A percentile compares a stretch with the other conserved stretches of the same genome.
Evolutionary conservation across 441 rosid genomes (phyloP).

Genomic region (Jatropha podagrica): DNA sequence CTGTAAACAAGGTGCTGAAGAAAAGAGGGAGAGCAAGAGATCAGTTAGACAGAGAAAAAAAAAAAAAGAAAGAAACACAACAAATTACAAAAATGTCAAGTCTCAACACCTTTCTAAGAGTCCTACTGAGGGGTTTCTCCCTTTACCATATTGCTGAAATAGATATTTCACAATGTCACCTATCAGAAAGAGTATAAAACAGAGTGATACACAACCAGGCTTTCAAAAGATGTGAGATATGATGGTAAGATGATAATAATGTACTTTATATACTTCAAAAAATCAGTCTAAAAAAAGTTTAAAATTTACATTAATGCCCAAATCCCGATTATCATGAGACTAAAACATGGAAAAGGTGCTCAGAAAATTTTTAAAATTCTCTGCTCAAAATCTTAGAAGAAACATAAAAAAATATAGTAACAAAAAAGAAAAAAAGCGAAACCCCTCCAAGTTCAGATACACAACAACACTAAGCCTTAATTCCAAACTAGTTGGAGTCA

Average conservation of each 20-base stretch:
- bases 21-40: not conserved
- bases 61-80: not conserved
- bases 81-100: constrained; percentile 12
- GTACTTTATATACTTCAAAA: no score
- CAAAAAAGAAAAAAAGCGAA: not conserved
- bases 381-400: no score
- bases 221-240: not conserved
- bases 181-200: constrained; percentile 25
- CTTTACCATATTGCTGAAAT: constrained; percentile 70
- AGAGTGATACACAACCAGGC: constrained; percentile 12
- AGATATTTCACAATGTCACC: constrained; percentile 84
- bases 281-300: not conserved
- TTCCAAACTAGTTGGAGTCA: no score
- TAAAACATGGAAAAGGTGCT: not conserved
- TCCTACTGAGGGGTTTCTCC: constrained; percentile 61
- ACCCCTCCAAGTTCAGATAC: not conserved
- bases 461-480: not conserved
- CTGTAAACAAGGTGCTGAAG: constrained; percentile 72
- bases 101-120: constrained; percentile 63
- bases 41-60: not conserved
- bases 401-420: no score
- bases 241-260: not conserved
- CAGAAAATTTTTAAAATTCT: no score
- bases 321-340: not conserved
- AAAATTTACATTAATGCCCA: not conserved